Evolutionary conservation across 495 filamentous ascomycete genomes (phyloP).

Genomic region (Penicillium angulare): DNA sequence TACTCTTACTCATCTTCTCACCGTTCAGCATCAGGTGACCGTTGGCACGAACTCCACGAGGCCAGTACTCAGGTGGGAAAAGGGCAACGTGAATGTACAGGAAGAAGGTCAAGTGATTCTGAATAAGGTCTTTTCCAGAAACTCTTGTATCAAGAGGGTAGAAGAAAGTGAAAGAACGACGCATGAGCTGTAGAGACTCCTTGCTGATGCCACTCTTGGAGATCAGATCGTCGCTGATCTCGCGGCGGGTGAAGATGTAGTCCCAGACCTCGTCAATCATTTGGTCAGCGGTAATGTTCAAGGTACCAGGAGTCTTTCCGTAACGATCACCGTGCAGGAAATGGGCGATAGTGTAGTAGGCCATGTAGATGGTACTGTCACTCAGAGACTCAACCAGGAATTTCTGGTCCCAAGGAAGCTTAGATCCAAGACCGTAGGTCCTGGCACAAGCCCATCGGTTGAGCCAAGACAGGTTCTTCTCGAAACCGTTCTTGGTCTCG

Average conservation of each 20-base stretch:
- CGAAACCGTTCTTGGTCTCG: slow-evolving; percentile 81
- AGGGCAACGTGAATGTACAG: slow-evolving; percentile 93
- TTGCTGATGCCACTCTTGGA: slow-evolving; percentile 66
- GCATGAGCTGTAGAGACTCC: slow-evolving; percentile 70
- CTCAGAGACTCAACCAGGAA: slow-evolving; percentile 91
- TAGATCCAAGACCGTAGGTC: slow-evolving; percentile 88
- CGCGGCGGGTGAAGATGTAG: slow-evolving; percentile 73
- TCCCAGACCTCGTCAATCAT: slow-evolving; percentile 98
- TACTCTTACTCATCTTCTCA: slow-evolving; percentile 95
- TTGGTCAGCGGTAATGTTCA: slow-evolving; percentile 72
- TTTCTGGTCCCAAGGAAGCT: slow-evolving; percentile 90
- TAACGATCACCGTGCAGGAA: slow-evolving; percentile 80
- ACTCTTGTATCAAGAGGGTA: slow-evolving; percentile 87
- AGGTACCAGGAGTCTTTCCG: slow-evolving; percentile 65
- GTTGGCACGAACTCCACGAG: slow-evolving; percentile 76
- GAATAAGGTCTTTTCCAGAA: slow-evolving; percentile 84
- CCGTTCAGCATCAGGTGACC: slow-evolving; percentile 93
- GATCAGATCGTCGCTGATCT: slow-evolving; percentile 62
- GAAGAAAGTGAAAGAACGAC: slow-evolving; percentile 93
- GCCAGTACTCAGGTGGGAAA: slow-evolving; percentile 85
- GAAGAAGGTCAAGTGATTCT: slow-evolving; percentile 93
- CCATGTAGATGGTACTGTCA: slow-evolving; percentile 93
- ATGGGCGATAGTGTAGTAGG: slow-evolving; percentile 94
- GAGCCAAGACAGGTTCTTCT: slow-evolving; percentile 83
- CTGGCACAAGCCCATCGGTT: slow-evolving; percentile 94